Base-by-base conservation (phyloP, 352 stramenopile genomes). In the Phytophthora agathidicida region DNA sequence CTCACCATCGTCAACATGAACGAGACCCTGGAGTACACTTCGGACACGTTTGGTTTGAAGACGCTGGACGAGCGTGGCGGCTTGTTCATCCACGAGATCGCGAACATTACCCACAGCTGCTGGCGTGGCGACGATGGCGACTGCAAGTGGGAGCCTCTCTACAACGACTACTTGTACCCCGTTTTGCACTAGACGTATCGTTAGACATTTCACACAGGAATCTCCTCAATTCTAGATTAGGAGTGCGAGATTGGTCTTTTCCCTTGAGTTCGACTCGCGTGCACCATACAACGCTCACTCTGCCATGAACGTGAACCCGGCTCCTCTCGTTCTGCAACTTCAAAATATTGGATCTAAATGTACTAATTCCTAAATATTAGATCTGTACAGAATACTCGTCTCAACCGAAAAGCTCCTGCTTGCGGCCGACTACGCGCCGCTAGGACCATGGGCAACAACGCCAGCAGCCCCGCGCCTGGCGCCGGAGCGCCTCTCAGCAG, bases 141-240 rank as follows among this genome's bases (percentile, higher is more conserved):
- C 46, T 82, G 69, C 57, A 56, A 69, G 38, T 87, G 75, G 60
- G 55, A 47, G 10, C 35, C 54, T 2, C 44, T 84, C 13, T 84
- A 77, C 43, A 68, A 83, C 42, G 55, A 75, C 35, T 22, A 72
- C 39, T 35, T 87, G 6, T 75, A 72, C 32, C 42, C 71, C 5
- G 45, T 41, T 11, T 36, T 72, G 39, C 54, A 57, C 27, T 64
- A 57, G 22, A 35, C 9, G 27, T 8, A 36, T n/a, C n/a, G n/a
- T 7, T 44, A 28, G 37, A 44, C n/a, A 44, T 39, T 41, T n/a
- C n/a, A n/a, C n/a, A n/a, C n/a, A n/a, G n/a, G n/a, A n/a, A n/a
- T n/a, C n/a, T n/a, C n/a, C 35, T 41, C 33, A 23, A 41, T 41
- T 41, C 33, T 13, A n/a, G n/a, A n/a, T n/a, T n/a, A n/a, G n/a